Evolutionary conservation across 768 basidiomycete genomes (phyloP).

Genomic region (Boletus subcaerulescens): DNA sequence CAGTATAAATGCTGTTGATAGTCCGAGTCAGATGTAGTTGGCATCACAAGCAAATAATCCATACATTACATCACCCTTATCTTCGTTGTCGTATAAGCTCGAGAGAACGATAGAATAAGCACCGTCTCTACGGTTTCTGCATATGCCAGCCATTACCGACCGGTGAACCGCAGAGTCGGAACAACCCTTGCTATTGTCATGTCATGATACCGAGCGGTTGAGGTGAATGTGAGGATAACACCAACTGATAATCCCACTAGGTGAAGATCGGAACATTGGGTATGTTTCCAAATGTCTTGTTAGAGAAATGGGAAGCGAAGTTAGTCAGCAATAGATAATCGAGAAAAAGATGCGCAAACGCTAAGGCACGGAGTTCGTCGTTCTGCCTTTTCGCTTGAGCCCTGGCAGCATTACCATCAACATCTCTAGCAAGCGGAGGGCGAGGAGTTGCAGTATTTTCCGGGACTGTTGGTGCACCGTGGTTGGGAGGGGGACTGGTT

Average conservation of each 20-base stretch:
- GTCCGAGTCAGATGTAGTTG: background rate
- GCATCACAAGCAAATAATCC: background rate
- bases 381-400: background rate
- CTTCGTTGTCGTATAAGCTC: constrained; percentile 24
- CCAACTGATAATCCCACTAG: constrained; percentile 18
- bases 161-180: constrained; percentile 20
- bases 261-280: constrained; percentile 23
- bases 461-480: background rate
- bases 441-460: background rate
- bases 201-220: background rate
- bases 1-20: constrained; percentile 26
- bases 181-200: constrained; percentile 5
- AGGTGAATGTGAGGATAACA: background rate
- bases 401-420: too few relatives aligned
- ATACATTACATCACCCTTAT: constrained; percentile 28
- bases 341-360: background rate
- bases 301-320: background rate
- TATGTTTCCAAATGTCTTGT: constrained; percentile 25
- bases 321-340: background rate
- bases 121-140: constrained; percentile 11
- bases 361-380: background rate
- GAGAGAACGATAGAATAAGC: constrained; percentile 21
- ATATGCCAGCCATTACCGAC: constrained; percentile 12
- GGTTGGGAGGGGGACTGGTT: background rate
- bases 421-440: background rate